phyloP scores from a whole-genome alignment of 495 filamentous ascomycete species.

The Neurospora sp. region DNA sequence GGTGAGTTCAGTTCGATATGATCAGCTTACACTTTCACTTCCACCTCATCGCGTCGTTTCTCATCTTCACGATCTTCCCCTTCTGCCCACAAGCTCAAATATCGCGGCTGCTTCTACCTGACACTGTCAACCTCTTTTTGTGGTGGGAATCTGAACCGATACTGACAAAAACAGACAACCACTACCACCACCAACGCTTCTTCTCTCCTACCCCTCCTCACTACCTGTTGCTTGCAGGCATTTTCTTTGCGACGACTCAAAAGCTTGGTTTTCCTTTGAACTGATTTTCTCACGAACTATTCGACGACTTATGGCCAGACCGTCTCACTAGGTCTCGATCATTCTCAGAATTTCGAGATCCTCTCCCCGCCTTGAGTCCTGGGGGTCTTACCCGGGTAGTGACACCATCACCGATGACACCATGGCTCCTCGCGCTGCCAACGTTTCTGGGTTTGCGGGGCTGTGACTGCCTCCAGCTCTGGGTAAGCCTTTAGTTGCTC shows the following conservation, averaged over 20 bases:
- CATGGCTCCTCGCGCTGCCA: neutral
- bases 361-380: slow-evolving; percentile 31
- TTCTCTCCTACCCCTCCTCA: neutral
- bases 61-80: neutral
- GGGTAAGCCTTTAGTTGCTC: too few relatives aligned
- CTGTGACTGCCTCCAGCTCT: slow-evolving; percentile 2
- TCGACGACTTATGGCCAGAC: slow-evolving; percentile 29
- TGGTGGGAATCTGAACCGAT: neutral
- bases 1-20: slow-evolving; percentile 13
- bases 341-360: slow-evolving; percentile 12
- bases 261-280: neutral
- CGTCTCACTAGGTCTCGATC: slow-evolving; percentile 30
- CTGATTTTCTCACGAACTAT: neutral
- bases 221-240: neutral
- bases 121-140: too few relatives aligned
- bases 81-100: neutral
- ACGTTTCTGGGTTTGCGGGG: slow-evolving; percentile 6
- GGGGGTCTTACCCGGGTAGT: slow-evolving; percentile 10
- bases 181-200: neutral
- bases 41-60: neutral
- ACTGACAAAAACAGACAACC: neutral
- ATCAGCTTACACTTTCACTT: neutral
- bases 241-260: neutral
- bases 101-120: neutral
- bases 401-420: neutral